Evolutionary conservation across 1,284 basidiomycete genomes (phyloP).

Genomic region (Apiotrichum veenhuisii): DNA sequence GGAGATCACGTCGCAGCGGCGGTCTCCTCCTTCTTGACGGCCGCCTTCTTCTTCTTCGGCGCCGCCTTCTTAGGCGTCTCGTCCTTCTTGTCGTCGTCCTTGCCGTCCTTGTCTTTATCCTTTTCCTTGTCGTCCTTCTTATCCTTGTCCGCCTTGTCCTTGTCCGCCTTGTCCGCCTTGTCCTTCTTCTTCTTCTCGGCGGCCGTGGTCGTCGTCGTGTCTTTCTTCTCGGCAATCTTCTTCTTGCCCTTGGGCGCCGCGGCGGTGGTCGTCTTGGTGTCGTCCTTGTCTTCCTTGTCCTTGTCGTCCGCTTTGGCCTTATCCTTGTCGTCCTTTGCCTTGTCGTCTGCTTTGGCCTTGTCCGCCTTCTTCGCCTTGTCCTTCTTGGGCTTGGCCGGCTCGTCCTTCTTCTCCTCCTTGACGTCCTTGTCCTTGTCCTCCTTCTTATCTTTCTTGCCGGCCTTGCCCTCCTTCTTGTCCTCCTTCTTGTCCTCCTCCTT

Average conservation of each 20-base stretch:
- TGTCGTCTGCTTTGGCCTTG: neutral
- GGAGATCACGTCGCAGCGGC: neutral
- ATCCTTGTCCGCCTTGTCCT: conserved; percentile 2
- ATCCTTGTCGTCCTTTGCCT: neutral
- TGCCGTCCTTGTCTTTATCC: conserved; percentile 1
- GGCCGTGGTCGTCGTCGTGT: too few relatives aligned
- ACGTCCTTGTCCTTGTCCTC: neutral
- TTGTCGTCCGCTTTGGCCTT: neutral
- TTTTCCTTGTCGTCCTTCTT: neutral
- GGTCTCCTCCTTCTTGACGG: neutral
- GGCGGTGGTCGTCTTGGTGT: neutral
- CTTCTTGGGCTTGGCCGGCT: neutral
- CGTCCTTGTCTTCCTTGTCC: neutral
- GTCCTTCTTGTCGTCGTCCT: neutral
- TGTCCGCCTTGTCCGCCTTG: neutral
- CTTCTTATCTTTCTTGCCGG: neutral
- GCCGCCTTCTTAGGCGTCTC: neutral
- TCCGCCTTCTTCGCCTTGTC: neutral
- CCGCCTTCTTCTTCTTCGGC: conserved; percentile 3
- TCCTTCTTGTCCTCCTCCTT: neutral
- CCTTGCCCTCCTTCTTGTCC: neutral
- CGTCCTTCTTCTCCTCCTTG: conserved; percentile 1
- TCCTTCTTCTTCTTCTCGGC: neutral
- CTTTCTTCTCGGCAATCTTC: neutral
- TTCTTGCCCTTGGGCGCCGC: neutral